Evolutionary conservation across 176 grass and related monocot genomes (phyloP), one percentile per base, ranked within the genome.

Genomic region (Stipa capillata): DNA sequence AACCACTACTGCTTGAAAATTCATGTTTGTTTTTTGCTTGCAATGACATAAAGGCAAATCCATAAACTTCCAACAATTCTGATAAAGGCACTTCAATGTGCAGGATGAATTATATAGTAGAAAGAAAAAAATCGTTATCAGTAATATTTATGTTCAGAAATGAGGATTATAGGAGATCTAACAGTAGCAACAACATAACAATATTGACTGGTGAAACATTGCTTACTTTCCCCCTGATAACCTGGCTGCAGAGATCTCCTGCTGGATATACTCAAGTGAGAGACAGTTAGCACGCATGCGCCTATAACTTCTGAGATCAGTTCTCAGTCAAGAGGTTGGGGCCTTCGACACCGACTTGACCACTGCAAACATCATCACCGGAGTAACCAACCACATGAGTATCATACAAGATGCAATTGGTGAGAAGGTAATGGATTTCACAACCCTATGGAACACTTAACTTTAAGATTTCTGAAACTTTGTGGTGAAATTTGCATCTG

Each of bases 341-440:
- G 87, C 87, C 48, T 89, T 89, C 20, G 82, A 89, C 65, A 89
- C 78, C 7, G 82, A 89, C 21, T 72, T 89, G 24, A 73, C 87
- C 28, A 82, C 87, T 8, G 64, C 87, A 15, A 73, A 77, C 34
- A 69, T 89, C 44, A 89, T 89, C 44, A 75, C 82, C 2, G 82
- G 82, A 47, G 65, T 77, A 34, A 85, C 87, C 2, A 76, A 24
- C 42, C 82, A 89, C 45, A 89, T 89, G 87, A 89, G 56, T 40
- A 21, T 65, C 82, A 85, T 89, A 66, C 87, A 89, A 71, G 87
- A 89, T 24, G 87, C 87, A 69, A 90, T 90, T 69, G 83, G 83
- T 36, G 79, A 86, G 83, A 79, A 90, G 78, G 83, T 86, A 66
- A 54, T 14, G 4, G 23, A 74, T 37, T 83, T 78, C 17, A 53